Evolutionary conservation across 2,329 filamentous ascomycete species (phyloP).

Genomic region (Fusarium dlaminii): DNA sequence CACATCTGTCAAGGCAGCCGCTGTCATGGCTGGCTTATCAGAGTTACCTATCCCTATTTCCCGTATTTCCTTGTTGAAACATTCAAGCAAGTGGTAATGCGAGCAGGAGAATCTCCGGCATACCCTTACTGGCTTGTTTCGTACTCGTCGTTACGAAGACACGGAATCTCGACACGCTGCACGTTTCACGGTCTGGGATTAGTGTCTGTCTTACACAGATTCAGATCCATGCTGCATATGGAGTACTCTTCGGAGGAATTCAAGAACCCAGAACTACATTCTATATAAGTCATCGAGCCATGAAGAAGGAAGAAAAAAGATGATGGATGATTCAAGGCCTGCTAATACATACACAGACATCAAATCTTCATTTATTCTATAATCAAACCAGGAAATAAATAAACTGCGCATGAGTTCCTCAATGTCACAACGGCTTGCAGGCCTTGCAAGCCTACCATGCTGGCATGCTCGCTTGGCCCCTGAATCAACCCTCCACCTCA

Average conservation of each 20-base stretch:
- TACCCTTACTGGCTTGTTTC: constrained; percentile 8
- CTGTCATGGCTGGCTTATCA: background rate
- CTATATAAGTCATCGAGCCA: constrained; percentile 2
- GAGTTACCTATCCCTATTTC: background rate
- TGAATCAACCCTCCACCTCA: constrained; percentile 27
- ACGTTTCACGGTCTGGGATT: constrained; percentile 17
- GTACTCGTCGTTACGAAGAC: background rate
- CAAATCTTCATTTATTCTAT: background rate
- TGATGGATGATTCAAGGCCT: background rate
- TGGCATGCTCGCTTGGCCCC: constrained; percentile 9
- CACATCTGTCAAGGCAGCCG: constrained; percentile 14
- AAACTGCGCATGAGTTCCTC: background rate
- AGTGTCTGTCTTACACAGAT: constrained; percentile 1
- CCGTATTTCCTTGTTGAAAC: background rate
- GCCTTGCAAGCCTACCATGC: background rate
- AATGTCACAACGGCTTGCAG: background rate
- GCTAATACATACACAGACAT: background rate
- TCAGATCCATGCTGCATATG: background rate
- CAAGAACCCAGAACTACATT: background rate
- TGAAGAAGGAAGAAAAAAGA: background rate
- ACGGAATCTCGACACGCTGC: constrained; percentile 11
- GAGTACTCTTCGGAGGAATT: constrained; percentile 7
- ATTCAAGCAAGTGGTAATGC: background rate
- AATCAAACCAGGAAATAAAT: background rate
- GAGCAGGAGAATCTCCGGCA: background rate